These are phyloP conservation scores for Suillus subalutaceus DNA, from an alignment of 768 basidiomycete genomes.

Conservation along the genomic window DNA sequence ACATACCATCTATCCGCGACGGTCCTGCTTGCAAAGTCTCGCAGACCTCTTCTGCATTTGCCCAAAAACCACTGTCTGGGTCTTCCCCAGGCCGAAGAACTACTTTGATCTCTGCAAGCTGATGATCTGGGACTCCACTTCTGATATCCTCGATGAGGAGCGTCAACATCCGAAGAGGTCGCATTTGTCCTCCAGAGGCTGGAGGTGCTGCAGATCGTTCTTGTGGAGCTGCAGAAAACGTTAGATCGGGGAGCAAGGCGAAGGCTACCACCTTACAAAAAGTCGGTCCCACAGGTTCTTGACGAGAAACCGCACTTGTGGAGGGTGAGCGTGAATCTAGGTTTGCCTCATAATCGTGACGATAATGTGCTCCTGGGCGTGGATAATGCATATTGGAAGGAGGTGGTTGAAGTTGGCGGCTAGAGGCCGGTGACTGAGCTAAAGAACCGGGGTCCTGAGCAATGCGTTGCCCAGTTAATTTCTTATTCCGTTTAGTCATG, in stretches of 20 bases:
- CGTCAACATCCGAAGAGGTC: constrained; percentile 57
- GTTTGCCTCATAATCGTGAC: constrained; percentile 21
- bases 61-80: constrained; percentile 66
- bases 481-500: constrained; percentile 18
- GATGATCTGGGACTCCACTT: constrained; percentile 52
- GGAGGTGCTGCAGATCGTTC: constrained; percentile 19
- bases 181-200: constrained; percentile 17
- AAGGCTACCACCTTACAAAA: constrained; percentile 33
- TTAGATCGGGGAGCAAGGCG: background rate
- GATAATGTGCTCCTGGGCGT: constrained; percentile 15
- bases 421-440: background rate
- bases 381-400: background rate
- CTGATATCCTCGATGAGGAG: constrained; percentile 68
- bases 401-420: constrained; percentile 18
- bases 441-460: background rate
- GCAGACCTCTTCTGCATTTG: constrained; percentile 64
- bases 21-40: constrained; percentile 61
- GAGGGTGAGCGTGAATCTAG: constrained; percentile 3
- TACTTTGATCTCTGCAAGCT: constrained; percentile 68
- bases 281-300: constrained; percentile 29
- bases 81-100: constrained; percentile 52
- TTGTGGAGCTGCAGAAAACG: background rate
- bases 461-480: constrained; percentile 14
- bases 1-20: constrained; percentile 67
- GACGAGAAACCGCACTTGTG: constrained; percentile 2